Base-by-base conservation (phyloP, 2,329 filamentous ascomycete genomes). In the Dactylellina drechsleri region DNA sequence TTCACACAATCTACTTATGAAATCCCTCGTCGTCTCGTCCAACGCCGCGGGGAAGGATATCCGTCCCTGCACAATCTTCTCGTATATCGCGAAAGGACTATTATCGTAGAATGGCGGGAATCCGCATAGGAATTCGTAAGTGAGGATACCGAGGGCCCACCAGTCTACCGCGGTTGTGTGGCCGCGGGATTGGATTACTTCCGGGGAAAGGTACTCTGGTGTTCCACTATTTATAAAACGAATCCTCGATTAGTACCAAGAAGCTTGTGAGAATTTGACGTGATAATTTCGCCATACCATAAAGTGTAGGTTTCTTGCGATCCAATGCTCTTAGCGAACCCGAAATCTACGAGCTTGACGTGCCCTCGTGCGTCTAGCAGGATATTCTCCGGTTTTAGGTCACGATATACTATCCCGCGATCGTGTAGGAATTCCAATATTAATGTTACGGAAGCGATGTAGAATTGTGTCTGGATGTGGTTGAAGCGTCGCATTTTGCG, bases 51-150 rank as follows among this genome's bases (percentile, higher is more conserved):
- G 91, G 82, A 92, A 94, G 68, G 88, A 84, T 76, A 94, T 87
- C 40, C 90, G 89, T 79, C 91, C 91, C 81, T 92, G 90, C 31
- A 94, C 89, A 79, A 94, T 94, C 82, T 90, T 88, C 81, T 92
- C 92, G 83, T 94, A 94, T 71, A 94, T 94, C 81, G 93, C 92
- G 77, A 94, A 91, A 0, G 91, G 91, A 77, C 93, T 94, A 77
- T 92, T 89, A 80, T 93, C 90, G 91, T 91, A 95, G 80, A 94
- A 95, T 0, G 92, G 92, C 13, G 92, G 92, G 80, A 93, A 93
- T 28, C 92, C 92, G 8, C 92, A 92, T 57, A 94, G 83, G 80
- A 94, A 94, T 80, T 95, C 92, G 81, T 92, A 94, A 72, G 94
- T 89, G 67, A 95, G 82, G 78, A 94, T 93, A 26, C 92, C 92